Percentiles rank a stretch among this genome's conserved stretches.
These are phyloP conservation scores for Saturnispora serradocipensis DNA, from an alignment of 805 yeast species.

Conservation along the genomic window DNA sequence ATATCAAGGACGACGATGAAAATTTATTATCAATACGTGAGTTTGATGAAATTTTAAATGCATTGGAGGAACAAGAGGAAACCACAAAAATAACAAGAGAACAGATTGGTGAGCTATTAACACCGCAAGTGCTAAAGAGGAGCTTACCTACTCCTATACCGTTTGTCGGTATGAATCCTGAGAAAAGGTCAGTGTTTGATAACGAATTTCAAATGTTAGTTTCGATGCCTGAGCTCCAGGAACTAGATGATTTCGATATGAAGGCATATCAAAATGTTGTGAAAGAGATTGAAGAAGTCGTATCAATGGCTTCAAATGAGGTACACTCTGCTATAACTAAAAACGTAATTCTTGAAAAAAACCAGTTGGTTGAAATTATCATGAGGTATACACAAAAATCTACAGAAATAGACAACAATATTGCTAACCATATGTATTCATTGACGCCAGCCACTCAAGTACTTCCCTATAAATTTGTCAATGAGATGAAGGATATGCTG, in stretches of 20 bases:
- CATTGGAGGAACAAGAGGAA: neutral
- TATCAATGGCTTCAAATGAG: neutral
- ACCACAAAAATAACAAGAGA: neutral
- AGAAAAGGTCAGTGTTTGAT: neutral
- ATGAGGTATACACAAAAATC: conserved; percentile 4
- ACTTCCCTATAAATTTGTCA: neutral
- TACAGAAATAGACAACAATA: neutral
- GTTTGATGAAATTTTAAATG: neutral
- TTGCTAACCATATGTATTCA: neutral
- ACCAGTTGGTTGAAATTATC: neutral
- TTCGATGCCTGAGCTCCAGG: neutral
- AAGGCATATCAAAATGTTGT: conserved; percentile 3
- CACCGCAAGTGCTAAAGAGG: neutral
- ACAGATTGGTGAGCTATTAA: neutral
- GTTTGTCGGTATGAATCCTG: neutral
- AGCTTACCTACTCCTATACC: neutral
- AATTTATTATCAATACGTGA: neutral
- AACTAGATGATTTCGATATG: conserved; percentile 1
- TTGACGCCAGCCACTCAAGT: neutral
- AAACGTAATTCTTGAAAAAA: neutral
- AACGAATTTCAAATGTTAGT: neutral
- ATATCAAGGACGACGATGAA: neutral
- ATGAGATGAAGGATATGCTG: neutral
- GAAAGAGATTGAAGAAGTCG: neutral
- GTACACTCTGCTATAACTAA: neutral